Percentiles rank a stretch among this genome's conserved stretches.
Conservation (phyloP, 116 monocot genomes). For the Cymodocea nodosa region DNA sequence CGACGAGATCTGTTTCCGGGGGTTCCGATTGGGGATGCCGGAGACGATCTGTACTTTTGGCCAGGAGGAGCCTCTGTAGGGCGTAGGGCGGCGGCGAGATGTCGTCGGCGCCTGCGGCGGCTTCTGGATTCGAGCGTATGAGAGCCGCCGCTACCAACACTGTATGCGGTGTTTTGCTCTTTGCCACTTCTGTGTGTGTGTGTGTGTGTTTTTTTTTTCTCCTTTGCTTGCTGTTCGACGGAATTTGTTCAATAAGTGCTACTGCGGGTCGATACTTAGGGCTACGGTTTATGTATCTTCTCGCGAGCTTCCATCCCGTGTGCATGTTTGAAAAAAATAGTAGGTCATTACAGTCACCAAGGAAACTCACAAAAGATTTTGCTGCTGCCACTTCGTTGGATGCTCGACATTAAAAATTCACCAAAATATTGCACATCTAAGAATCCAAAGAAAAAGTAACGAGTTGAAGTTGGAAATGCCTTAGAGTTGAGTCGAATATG, state of each 20-base stretch:
- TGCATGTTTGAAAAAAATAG: too few species aligned
- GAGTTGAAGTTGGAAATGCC: too few species aligned
- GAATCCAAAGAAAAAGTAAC: too few species aligned
- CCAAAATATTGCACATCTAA: too few species aligned
- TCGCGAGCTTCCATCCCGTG: too few species aligned
- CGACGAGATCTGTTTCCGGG: neutral
- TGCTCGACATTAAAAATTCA: too few species aligned
- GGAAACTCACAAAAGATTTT: too few species aligned
- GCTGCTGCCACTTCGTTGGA: too few species aligned
- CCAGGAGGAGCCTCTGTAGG: neutral
- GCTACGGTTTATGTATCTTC: neutral
- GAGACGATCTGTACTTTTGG: slow-evolving; percentile 4
- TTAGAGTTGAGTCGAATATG: too few species aligned
- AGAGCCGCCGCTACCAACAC: slow-evolving; percentile 43
- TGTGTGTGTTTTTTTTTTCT: neutral
- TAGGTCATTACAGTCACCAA: too few species aligned
- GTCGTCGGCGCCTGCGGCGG: slow-evolving; percentile 55
- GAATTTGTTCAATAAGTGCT: neutral
- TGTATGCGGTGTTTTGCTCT: slow-evolving; percentile 15
- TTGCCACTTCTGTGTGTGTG: too few species aligned
- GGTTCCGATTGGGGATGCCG: neutral
- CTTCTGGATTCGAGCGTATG: slow-evolving; percentile 45
- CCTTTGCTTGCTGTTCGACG: neutral
- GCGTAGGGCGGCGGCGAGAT: slow-evolving; percentile 7
- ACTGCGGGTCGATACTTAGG: too few species aligned